These are phyloP conservation scores for Trichopus zeylanicus DNA, from an alignment of 116 monocot genomes.

Conservation along the genomic window DNA sequence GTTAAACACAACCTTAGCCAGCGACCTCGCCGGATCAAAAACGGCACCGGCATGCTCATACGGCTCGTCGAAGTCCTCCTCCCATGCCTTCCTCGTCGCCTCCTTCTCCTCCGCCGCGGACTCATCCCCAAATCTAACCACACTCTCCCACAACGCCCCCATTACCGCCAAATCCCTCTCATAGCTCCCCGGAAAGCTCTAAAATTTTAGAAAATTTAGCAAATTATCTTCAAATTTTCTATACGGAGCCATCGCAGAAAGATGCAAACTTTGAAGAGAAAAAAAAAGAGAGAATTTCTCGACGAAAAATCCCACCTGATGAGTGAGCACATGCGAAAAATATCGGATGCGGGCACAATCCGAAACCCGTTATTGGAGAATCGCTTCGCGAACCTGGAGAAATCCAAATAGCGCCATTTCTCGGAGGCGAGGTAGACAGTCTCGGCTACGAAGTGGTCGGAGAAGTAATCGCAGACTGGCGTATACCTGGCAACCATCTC, in stretches of 20 bases:
- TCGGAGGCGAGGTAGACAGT: conserved; percentile 75
- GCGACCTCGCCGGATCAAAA: conserved; percentile 21
- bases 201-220: conserved; percentile 5
- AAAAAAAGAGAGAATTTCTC: too few relatives aligned
- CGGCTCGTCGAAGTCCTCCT: conserved; percentile 70
- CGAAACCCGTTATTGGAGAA: conserved; percentile 2
- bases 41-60: conserved; percentile 56
- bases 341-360: conserved; percentile 64
- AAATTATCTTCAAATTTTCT: too few relatives aligned
- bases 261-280: neutral
- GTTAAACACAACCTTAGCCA: conserved; percentile 38
- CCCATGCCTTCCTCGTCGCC: conserved; percentile 50
- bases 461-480: conserved; percentile 26
- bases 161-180: conserved; percentile 39
- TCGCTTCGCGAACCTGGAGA: conserved; percentile 39
- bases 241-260: too few relatives aligned
- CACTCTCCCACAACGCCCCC: conserved; percentile 24
- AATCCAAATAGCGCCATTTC: conserved; percentile 47
- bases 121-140: conserved; percentile 35
- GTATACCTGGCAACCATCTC: conserved; percentile 17
- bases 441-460: conserved; percentile 54
- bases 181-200: conserved; percentile 72
- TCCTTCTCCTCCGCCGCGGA: conserved; percentile 27
- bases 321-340: conserved; percentile 80
- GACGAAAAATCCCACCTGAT: too few relatives aligned